Percentiles rank a stretch among this genome's conserved stretches.
These are phyloP conservation scores for Collybiopsis luxurians DNA, from an alignment of 768 basidiomycete genomes.

Conservation along the genomic window DNA sequence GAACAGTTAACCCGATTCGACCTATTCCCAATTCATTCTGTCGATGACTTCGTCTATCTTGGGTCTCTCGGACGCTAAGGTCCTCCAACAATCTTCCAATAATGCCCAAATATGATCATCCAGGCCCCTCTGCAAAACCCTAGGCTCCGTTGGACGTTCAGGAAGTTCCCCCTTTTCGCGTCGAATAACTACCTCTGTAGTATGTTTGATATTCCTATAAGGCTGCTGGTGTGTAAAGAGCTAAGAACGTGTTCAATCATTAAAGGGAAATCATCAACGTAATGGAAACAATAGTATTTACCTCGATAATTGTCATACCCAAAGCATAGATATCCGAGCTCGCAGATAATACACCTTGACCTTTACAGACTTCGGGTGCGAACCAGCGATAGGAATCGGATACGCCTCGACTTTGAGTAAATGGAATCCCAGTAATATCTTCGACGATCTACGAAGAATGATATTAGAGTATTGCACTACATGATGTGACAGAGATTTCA, in stretches of 20 bases:
- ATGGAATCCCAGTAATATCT: constrained; percentile 54
- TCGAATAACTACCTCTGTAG: constrained; percentile 48
- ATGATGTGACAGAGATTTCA: background rate
- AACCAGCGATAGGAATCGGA: constrained; percentile 50
- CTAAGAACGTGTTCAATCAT: constrained; percentile 26
- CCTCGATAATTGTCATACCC: constrained; percentile 60
- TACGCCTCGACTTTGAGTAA: constrained; percentile 50
- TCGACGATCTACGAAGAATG: constrained; percentile 43
- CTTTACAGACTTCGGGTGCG: constrained; percentile 53
- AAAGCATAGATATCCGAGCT: constrained; percentile 54
- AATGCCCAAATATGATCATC: constrained; percentile 45
- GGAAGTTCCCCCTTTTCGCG: constrained; percentile 42
- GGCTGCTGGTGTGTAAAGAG: constrained; percentile 53
- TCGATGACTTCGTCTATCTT: constrained; percentile 32
- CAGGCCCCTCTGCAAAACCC: constrained; percentile 37
- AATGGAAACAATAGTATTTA: constrained; percentile 14
- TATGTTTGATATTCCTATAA: constrained; percentile 46
- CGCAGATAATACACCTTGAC: constrained; percentile 44
- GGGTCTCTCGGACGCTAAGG: constrained; percentile 33
- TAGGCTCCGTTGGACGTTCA: constrained; percentile 32
- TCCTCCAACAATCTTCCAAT: constrained; percentile 41
- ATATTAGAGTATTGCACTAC: background rate
- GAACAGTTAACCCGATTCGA: background rate
- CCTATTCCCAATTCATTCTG: background rate
- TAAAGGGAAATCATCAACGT: background rate